These are phyloP conservation scores for Rhizopus stolonifer DNA, from an alignment of 371 early-diverging fungal genomes.

Conservation along the genomic window DNA sequence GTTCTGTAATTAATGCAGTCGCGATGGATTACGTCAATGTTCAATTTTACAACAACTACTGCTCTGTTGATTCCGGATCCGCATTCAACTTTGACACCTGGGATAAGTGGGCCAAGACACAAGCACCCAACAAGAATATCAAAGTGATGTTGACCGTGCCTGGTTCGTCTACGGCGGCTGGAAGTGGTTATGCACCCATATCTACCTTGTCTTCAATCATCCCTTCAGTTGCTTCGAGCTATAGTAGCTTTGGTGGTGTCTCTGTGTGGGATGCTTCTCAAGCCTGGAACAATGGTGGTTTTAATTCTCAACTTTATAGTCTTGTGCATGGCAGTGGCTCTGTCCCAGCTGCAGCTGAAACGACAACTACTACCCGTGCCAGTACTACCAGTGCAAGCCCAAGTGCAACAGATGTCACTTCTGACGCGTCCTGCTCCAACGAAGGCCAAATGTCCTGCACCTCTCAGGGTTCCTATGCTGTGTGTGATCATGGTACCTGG, in stretches of 20 bases:
- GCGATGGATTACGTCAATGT: conserved; percentile 63
- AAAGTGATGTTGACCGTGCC: conserved; percentile 64
- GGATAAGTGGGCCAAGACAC: conserved; percentile 59
- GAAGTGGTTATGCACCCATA: conserved; percentile 56
- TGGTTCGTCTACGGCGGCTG: conserved; percentile 59
- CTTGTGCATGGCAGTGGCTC: conserved; percentile 19
- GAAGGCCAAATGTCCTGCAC: too few relatives aligned
- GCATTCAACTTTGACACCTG: conserved; percentile 66
- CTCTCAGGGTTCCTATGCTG: too few relatives aligned
- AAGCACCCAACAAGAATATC: conserved; percentile 58
- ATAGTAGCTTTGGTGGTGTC: conserved; percentile 63
- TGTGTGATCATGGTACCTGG: too few relatives aligned
- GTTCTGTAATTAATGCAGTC: conserved; percentile 39
- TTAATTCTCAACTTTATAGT: conserved; percentile 24
- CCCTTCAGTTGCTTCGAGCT: conserved; percentile 32
- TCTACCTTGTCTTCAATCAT: conserved; percentile 37
- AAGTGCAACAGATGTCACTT: too few relatives aligned
- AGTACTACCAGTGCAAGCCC: too few relatives aligned
- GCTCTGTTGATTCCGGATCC: conserved; percentile 40
- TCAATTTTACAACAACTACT: conserved; percentile 78
- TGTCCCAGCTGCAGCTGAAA: too few relatives aligned
- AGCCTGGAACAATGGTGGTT: conserved; percentile 38
- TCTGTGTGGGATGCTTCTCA: conserved; percentile 67
- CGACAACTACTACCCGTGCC: too few relatives aligned
- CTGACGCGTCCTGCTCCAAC: too few relatives aligned